Conservation (phyloP, 176 grass and related monocot species). For the Carex parvula region DNA sequence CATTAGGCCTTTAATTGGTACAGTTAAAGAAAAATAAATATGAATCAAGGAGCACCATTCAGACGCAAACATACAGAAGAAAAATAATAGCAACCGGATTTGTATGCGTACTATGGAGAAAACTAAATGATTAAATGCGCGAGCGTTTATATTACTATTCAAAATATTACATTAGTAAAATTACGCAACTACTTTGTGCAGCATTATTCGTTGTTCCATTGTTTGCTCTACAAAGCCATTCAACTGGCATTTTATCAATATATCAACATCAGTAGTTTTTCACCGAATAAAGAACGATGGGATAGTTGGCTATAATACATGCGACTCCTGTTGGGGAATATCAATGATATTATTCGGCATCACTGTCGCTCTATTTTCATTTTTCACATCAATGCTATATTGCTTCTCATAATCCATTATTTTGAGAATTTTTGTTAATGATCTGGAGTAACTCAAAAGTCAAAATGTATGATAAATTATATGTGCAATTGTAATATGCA, state of each 20-base stretch:
- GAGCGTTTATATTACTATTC: not conserved
- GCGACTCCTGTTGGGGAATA: not conserved
- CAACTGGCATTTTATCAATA: not conserved
- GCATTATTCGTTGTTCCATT: not conserved
- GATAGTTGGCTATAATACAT: not conserved
- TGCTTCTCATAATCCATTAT: not conserved
- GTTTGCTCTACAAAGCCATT: not conserved
- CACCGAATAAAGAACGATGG: not conserved
- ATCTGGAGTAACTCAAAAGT: not conserved
- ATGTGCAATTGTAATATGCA: not conserved
- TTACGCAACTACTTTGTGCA: not conserved
- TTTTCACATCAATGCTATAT: not conserved
- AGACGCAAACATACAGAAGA: not conserved
- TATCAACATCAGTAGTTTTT: not conserved
- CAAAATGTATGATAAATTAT: not conserved
- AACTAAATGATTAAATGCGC: not conserved
- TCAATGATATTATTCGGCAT: not conserved
- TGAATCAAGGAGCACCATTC: not conserved
- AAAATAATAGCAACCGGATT: not conserved
- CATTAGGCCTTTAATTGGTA: not conserved
- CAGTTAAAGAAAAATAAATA: not conserved
- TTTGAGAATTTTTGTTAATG: not conserved
- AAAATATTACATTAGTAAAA: not conserved
- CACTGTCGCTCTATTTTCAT: not conserved
- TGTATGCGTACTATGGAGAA: not conserved